Base-by-base conservation (phyloP, 2,329 filamentous ascomycete genomes). In the Bipolaris oryzae region DNA sequence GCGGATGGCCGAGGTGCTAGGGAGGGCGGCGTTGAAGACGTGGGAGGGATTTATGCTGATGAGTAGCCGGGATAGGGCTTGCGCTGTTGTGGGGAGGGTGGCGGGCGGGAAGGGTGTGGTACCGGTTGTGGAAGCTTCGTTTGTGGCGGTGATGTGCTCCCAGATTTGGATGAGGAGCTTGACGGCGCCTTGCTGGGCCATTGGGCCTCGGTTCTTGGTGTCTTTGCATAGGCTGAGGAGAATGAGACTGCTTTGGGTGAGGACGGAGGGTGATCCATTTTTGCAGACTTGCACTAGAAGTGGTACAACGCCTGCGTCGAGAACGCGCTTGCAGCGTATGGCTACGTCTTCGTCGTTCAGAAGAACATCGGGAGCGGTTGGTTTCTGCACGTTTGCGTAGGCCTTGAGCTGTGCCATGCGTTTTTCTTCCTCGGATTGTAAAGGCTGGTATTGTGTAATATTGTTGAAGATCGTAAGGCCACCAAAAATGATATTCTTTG, bases 131-230 rank as follows among this genome's bases (percentile, higher is more conserved):
- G 77, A 57, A 68, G 72, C 35, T 70, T 75, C 58, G 83, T 82
- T 55, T 1, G 77, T 66, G 11, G 63, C 57, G 21, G 63, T 64
- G 3, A 91, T 81, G n/a, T 81, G 80, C 11, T 83, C 81, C 83
- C 87, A 87, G 52, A 88, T 84, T 13, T 88, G 85, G 23, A 98
- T 84, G 20, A 98, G 83, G 1, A 97, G 84, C 67, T 90, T 95
- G 16, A 97, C 85, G 1, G 91, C 92, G n/a, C 95, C 95, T 81
- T 98, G 93, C 71, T 98, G 95, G 3, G 92, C 91, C 62, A 99
- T 87, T 46, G 86, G 83, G 0, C 92, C 90, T 10, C 95, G 87
- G 54, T 92, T 82, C 53, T 86, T 86, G 37, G 87, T 82, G n/a
- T 87, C 88, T 67, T 88, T 87, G 16, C 92, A 88, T 4, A 99